Conservation (phyloP, 176 grass and related monocot species). For the Oryza nivara region DNA sequence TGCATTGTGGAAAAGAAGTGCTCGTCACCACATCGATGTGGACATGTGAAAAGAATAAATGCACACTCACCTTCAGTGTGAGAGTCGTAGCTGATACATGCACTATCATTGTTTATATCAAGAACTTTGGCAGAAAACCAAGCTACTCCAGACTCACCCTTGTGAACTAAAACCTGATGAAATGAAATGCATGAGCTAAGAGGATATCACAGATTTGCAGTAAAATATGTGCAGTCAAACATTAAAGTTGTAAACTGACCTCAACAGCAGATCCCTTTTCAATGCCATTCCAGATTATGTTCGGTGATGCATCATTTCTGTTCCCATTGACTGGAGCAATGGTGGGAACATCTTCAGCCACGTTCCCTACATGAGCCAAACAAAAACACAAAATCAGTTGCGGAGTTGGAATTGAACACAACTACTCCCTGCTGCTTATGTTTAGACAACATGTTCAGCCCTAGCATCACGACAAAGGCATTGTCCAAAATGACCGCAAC, state of each 20-base stretch:
- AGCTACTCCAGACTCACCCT: slow-evolving; percentile 52
- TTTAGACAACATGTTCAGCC: neutral
- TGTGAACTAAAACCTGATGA: slow-evolving; percentile 66
- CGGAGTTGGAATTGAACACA: slow-evolving; percentile 34
- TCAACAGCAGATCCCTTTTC: slow-evolving; percentile 82
- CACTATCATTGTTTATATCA: slow-evolving; percentile 77
- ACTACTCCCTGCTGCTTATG: neutral
- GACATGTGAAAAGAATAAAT: slow-evolving; percentile 33
- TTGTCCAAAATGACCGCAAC: neutral
- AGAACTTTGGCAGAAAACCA: slow-evolving; percentile 90
- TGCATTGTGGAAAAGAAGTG: neutral
- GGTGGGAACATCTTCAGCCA: slow-evolving; percentile 41
- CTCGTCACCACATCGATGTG: slow-evolving; percentile 25
- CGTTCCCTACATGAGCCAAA: slow-evolving; percentile 54
- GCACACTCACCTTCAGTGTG: slow-evolving; percentile 62
- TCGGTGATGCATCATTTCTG: slow-evolving; percentile 41
- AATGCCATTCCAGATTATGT: slow-evolving; percentile 64
- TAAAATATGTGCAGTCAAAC: neutral
- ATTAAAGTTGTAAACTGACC: slow-evolving; percentile 46
- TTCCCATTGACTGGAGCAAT: slow-evolving; percentile 36
- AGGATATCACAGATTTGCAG: neutral
- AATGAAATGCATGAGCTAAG: slow-evolving; percentile 33
- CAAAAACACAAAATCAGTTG: slow-evolving; percentile 36
- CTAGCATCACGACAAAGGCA: neutral
- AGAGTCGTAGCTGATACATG: slow-evolving; percentile 66